phyloP scores from a whole-genome alignment of 2,329 filamentous ascomycete species.

The Triangularia setosa region DNA sequence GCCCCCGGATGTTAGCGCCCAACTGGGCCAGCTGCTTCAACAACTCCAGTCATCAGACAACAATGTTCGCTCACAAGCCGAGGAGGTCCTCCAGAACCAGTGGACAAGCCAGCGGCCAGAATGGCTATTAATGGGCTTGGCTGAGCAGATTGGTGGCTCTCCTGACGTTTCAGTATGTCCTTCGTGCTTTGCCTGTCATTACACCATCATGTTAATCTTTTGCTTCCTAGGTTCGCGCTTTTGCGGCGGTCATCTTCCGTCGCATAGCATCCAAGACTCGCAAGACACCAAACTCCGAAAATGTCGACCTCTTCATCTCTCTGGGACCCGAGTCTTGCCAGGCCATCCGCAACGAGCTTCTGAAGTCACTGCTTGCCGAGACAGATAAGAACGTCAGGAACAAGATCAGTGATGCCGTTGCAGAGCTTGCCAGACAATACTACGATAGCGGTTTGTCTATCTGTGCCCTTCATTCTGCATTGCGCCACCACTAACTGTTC shows the following conservation, averaged over 20 bases:
- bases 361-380: slow-evolving; percentile 73
- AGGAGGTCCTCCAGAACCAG: slow-evolving; percentile 85
- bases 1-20: slow-evolving; percentile 75
- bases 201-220: slow-evolving; percentile 3
- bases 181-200: background rate
- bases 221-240: slow-evolving; percentile 69
- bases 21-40: slow-evolving; percentile 81
- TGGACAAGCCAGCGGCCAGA: slow-evolving; percentile 83
- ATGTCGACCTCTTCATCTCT: slow-evolving; percentile 80
- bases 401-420: slow-evolving; percentile 97
- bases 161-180: slow-evolving; percentile 63
- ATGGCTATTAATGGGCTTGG: slow-evolving; percentile 86
- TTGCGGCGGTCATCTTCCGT: slow-evolving; percentile 89
- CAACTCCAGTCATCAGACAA: slow-evolving; percentile 91
- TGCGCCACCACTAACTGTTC: slow-evolving; percentile 10
- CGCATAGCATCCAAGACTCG: slow-evolving; percentile 86
- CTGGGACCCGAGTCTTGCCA: slow-evolving; percentile 68
- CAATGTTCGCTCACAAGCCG: slow-evolving; percentile 74
- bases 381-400: slow-evolving; percentile 72
- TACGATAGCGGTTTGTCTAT: slow-evolving; percentile 73
- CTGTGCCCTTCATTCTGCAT: slow-evolving; percentile 8
- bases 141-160: slow-evolving; percentile 83
- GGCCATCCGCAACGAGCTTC: slow-evolving; percentile 77
- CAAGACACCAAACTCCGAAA: slow-evolving; percentile 68
- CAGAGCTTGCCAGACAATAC: slow-evolving; percentile 92